Evolutionary conservation across 1,139 yeast species (phyloP).

Genomic region (Candida tropicalis): DNA sequence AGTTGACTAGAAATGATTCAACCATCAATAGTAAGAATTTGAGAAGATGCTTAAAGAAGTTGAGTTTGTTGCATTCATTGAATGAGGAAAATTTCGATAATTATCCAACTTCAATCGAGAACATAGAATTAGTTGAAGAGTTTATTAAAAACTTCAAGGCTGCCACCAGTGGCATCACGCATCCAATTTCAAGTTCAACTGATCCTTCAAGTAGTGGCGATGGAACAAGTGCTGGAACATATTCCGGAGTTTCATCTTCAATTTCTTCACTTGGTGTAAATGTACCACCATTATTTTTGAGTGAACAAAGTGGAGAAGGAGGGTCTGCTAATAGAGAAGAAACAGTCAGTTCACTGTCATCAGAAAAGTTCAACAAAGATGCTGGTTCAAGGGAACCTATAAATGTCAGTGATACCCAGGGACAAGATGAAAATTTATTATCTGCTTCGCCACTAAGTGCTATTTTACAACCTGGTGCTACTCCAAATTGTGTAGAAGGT

Average conservation of each 20-base stretch:
- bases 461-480: too few species aligned
- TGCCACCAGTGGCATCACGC: neutral
- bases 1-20: slow-evolving; percentile 13
- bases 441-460: too few species aligned
- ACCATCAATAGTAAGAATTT: slow-evolving; percentile 14
- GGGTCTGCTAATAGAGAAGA: neutral
- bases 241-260: slow-evolving; percentile 11
- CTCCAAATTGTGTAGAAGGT: too few species aligned
- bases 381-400: too few species aligned
- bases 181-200: neutral
- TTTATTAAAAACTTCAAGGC: slow-evolving; percentile 9
- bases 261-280: slow-evolving; percentile 9
- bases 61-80: slow-evolving; percentile 32
- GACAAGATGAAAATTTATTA: too few species aligned
- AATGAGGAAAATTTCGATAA: slow-evolving; percentile 13
- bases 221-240: slow-evolving; percentile 6
- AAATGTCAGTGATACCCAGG: too few species aligned
- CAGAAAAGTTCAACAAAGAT: slow-evolving; percentile 31
- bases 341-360: slow-evolving; percentile 18
- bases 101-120: slow-evolving; percentile 9
- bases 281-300: slow-evolving; percentile 8
- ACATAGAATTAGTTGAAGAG: slow-evolving; percentile 14
- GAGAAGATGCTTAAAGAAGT: slow-evolving; percentile 31
- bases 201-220: slow-evolving; percentile 9
- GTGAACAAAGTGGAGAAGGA: neutral